These are phyloP conservation scores for Candida pini DNA, from an alignment of 805 yeast genomes.

Conservation along the genomic window DNA sequence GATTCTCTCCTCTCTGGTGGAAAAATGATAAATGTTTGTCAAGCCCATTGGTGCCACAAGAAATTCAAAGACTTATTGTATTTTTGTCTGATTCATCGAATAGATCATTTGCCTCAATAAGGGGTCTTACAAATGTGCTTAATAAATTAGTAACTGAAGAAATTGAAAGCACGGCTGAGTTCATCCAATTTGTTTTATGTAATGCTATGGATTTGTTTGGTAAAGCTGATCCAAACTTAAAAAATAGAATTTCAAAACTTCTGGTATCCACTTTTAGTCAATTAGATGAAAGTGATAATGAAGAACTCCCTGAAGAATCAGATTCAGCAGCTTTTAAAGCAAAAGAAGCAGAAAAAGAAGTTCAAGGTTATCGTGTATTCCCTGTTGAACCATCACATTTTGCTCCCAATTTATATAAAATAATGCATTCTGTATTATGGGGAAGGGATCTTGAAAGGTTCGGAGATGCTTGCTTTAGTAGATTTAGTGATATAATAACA, in stretches of 20 bases:
- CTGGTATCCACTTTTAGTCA: slow-evolving; percentile 10
- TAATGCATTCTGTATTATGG: slow-evolving; percentile 30
- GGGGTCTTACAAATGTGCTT: slow-evolving; percentile 26
- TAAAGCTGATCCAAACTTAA: slow-evolving; percentile 7
- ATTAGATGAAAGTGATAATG: slow-evolving; percentile 10
- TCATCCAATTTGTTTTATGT: slow-evolving; percentile 18
- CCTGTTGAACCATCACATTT: slow-evolving; percentile 30
- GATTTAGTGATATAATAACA: slow-evolving; percentile 31
- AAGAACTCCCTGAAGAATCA: background rate
- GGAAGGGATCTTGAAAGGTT: slow-evolving; percentile 21
- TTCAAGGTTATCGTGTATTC: slow-evolving; percentile 23
- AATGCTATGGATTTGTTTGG: slow-evolving; percentile 18
- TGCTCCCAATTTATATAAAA: slow-evolving; percentile 26
- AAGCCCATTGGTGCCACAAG: slow-evolving; percentile 27
- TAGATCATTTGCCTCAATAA: slow-evolving; percentile 35
- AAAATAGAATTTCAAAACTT: slow-evolving; percentile 9
- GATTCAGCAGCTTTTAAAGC: no score
- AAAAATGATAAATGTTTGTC: slow-evolving; percentile 23
- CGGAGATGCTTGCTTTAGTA: slow-evolving; percentile 16
- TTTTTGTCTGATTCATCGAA: slow-evolving; percentile 30
- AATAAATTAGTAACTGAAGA: slow-evolving; percentile 24
- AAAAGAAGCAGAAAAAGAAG: no score
- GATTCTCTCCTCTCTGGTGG: slow-evolving; percentile 37
- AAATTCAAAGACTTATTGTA: slow-evolving; percentile 34
- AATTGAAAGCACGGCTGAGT: slow-evolving; percentile 24